These are phyloP conservation scores for Eucalyptus regnans DNA, from an alignment of 345 rosid genomes.

Conservation along the genomic window DNA sequence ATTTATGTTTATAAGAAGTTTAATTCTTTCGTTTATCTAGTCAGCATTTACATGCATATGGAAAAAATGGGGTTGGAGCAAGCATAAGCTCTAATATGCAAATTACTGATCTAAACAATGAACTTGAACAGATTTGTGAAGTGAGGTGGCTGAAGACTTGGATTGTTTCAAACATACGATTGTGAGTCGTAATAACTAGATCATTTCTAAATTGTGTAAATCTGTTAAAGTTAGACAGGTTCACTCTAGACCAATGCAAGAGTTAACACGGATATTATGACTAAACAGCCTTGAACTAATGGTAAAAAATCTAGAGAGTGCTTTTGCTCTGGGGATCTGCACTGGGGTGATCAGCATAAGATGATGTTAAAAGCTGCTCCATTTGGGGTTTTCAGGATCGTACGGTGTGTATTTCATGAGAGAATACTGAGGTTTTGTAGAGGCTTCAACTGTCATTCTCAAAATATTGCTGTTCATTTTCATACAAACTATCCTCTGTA, in stretches of 20 bases:
- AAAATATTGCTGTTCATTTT: not conserved
- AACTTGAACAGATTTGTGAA: not conserved
- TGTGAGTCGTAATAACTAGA: not conserved
- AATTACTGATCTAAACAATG: not conserved
- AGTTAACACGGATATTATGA: not conserved
- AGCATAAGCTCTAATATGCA: not conserved
- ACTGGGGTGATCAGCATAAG: not conserved
- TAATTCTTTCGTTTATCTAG: not conserved
- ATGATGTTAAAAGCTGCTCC: not conserved
- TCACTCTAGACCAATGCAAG: not conserved
- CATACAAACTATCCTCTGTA: not conserved
- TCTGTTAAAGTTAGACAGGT: not conserved
- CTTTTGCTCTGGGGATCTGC: not conserved
- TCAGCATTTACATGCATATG: not conserved
- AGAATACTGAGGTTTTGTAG: not conserved
- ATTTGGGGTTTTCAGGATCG: not conserved
- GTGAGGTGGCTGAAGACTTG: not conserved
- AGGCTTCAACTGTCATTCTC: not conserved
- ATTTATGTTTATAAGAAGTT: not conserved
- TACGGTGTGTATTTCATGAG: not conserved
- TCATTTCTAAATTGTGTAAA: not conserved
- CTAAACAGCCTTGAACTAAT: not conserved
- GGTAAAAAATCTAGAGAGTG: not conserved
- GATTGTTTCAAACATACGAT: not conserved
- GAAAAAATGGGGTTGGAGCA: not conserved